Base-by-base conservation (phyloP, 768 basidiomycete genomes). In the Termitomyces sp. region DNA sequence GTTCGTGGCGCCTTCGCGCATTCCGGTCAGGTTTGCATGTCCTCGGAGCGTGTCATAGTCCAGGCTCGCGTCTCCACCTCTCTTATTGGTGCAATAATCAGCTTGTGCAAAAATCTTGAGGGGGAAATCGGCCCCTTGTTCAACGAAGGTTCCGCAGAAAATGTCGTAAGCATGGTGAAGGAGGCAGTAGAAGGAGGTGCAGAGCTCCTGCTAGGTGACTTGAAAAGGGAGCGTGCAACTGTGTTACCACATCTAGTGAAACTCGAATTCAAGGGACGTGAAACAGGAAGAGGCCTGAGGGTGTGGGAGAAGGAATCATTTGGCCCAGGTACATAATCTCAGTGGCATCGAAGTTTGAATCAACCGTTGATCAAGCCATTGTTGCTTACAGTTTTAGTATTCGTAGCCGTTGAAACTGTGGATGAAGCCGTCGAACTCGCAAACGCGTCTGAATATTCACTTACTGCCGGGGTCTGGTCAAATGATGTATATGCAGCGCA, bases 231-330 rank as follows among this genome's bases (percentile, higher is more conserved):
- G 4, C 75, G 74, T 1, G 68, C 77, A 0, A 66, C 81, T 12
- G 70, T 84, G n/a, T 74, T 77, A 57, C 83, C 83, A 22, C 83
- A 85, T 66, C 58, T 86, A 29, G 58, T 84, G 16, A 66, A 62
- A 54, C 36, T 58, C 31, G 36, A n/a, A 10, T 54, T 15, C 18
- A 58, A 54, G 28, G 20, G 75, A 72, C n/a, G 77, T 81, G 44
- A 78, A 70, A 57, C 76, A 75, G 0, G 81, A 76, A 8, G 83
- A 49, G 57, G 52, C 16, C 5, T 80, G 74, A 64, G 71, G 29
- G 56, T 81, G 13, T 86, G 83, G 83, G 74, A 82, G 24, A 65
- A 75, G 31, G 87, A 89, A 68, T 77, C 79, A 1, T 88, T 88
- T 67, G 84, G 84, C 0, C 86, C 82, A 51, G 81, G 82, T 81